Conservation (phyloP, 306 rosid species). For the Quillaja saponaria region DNA sequence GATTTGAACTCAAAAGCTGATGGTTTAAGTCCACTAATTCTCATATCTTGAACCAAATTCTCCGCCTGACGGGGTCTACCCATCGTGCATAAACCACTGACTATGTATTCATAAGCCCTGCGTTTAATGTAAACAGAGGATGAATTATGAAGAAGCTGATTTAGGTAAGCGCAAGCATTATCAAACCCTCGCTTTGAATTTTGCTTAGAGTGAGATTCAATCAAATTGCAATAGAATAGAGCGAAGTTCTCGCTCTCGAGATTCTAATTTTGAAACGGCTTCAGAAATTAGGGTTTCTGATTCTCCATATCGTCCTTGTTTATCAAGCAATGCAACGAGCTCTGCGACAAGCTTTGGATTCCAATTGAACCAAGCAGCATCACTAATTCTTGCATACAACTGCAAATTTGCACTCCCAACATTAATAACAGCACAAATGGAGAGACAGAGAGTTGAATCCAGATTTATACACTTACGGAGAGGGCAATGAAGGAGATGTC, state of each 20-base stretch:
- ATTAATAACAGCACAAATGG: no score
- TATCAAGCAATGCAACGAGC: constrained; percentile 61
- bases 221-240: constrained; percentile 55
- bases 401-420: constrained; percentile 17
- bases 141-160: constrained; percentile 45
- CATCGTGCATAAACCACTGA: constrained; percentile 65
- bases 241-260: constrained; percentile 52
- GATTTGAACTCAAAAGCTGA: constrained; percentile 62
- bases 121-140: constrained; percentile 56
- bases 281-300: constrained; percentile 52
- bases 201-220: constrained; percentile 64
- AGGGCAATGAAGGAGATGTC: constrained; percentile 61
- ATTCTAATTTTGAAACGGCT: constrained; percentile 43
- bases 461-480: constrained; percentile 40
- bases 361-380: constrained; percentile 72
- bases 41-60: constrained; percentile 53
- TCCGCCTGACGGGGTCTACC: constrained; percentile 66
- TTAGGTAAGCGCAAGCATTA: constrained; percentile 38
- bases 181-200: constrained; percentile 55
- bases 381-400: constrained; percentile 57
- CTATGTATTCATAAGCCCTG: constrained; percentile 61
- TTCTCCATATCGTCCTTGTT: constrained; percentile 40
- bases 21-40: constrained; percentile 43
- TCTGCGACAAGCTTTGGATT: constrained; percentile 65
- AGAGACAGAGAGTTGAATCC: background rate